These are phyloP conservation scores for Brassica nigra DNA, from an alignment of 345 rosid species.

Conservation along the genomic window DNA sequence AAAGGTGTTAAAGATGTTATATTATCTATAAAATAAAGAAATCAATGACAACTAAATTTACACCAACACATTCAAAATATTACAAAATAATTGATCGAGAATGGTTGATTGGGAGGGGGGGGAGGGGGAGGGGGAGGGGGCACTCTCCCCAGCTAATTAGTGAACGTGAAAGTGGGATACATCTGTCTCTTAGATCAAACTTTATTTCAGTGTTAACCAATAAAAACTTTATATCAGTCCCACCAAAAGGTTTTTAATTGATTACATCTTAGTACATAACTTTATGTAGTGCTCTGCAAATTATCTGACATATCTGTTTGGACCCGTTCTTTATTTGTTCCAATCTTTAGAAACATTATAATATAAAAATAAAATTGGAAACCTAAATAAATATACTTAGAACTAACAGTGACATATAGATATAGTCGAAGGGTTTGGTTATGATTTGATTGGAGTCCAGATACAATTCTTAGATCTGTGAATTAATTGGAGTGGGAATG, in stretches of 20 bases:
- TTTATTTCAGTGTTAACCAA: neutral
- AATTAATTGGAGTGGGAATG: neutral
- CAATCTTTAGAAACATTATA: neutral
- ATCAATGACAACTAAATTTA: neutral
- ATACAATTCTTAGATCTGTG: neutral
- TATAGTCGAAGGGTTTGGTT: neutral
- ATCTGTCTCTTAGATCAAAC: neutral
- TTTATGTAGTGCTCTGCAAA: conserved; percentile 23
- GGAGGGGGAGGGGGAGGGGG: neutral
- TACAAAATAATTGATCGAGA: neutral
- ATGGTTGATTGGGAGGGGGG: neutral
- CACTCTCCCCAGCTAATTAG: conserved; percentile 11
- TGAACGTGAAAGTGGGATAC: conserved; percentile 28
- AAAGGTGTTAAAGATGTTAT: neutral
- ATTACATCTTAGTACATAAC: neutral
- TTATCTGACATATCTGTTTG: neutral
- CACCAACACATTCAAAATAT: neutral
- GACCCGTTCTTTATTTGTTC: neutral
- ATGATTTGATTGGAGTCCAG: neutral
- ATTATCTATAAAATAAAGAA: neutral
- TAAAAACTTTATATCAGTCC: conserved; percentile 7
- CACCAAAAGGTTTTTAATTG: neutral
- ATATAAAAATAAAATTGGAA: neutral
- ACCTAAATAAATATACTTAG: neutral
- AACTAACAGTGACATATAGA: neutral